These are phyloP conservation scores for Saccharomyces hybrid DNA, from an alignment of 1,139 yeast species.

Conservation along the genomic window DNA sequence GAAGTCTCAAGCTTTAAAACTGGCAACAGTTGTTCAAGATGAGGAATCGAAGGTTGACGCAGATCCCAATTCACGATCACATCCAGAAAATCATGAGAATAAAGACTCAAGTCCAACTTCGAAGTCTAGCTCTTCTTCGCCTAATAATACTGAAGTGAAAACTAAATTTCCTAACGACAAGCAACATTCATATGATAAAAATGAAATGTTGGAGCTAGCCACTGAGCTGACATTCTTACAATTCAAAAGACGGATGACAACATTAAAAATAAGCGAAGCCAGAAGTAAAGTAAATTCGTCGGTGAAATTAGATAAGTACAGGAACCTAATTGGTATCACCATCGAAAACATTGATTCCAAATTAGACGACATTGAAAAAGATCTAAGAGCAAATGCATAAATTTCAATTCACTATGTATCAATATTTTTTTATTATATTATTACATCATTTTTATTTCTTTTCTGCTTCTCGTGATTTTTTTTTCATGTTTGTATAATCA, in stretches of 20 bases:
- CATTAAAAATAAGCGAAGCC: conserved; percentile 35
- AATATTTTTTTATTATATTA: neutral
- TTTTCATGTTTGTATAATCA: neutral
- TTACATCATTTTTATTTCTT: neutral
- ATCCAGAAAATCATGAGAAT: neutral
- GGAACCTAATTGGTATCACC: conserved; percentile 68
- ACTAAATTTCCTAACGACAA: neutral
- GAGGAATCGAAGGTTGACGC: conserved; percentile 8
- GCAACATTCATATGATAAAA: neutral
- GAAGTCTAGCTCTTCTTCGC: neutral
- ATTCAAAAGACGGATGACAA: conserved; percentile 40
- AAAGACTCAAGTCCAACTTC: neutral
- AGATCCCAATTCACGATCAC: neutral
- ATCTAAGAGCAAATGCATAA: conserved; percentile 20
- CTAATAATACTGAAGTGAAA: neutral
- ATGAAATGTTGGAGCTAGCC: conserved; percentile 26
- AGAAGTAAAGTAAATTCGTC: conserved; percentile 32
- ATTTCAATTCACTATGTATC: neutral
- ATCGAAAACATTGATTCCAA: conserved; percentile 75
- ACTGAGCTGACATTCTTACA: conserved; percentile 48
- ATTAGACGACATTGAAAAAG: conserved; percentile 47
- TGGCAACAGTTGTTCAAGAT: conserved; percentile 48
- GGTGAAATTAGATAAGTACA: conserved; percentile 65
- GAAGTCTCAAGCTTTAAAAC: conserved; percentile 51
- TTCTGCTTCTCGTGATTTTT: neutral